A percentile compares a stretch with the other conserved stretches of the same genome.
Evolutionary conservation across 139 green algal species (phyloP).

Genomic region (Astrephomene gubernaculifera): DNA sequence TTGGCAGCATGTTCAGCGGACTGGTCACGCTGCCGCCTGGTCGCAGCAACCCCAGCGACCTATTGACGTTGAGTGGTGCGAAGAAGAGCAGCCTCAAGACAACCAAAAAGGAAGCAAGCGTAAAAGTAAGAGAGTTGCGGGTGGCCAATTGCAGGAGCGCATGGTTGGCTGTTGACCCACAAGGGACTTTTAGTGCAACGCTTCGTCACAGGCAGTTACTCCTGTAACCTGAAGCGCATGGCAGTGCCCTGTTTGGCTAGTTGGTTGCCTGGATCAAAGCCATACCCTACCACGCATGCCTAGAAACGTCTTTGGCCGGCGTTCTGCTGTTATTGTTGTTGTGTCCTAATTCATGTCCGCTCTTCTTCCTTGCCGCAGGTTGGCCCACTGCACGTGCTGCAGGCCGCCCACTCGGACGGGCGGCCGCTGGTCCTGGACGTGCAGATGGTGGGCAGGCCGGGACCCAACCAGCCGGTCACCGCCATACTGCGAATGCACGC

Average conservation of each 20-base stretch:
- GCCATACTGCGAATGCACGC: conserved; percentile 17
- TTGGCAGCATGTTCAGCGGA: background rate
- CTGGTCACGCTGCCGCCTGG: conserved; percentile 13
- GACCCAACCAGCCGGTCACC: background rate
- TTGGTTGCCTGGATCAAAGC: background rate
- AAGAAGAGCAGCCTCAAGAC: conserved; percentile 48
- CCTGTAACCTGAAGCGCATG: background rate
- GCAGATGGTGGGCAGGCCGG: conserved; percentile 21
- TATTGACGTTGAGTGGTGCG: conserved; percentile 1
- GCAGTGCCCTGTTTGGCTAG: background rate
- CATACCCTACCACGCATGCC: background rate
- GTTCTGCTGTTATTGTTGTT: background rate
- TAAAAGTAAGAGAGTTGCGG: background rate
- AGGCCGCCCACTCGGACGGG: conserved; percentile 8
- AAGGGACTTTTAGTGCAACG: background rate
- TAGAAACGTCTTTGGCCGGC: background rate
- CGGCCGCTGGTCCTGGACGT: conserved; percentile 2
- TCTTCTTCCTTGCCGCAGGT: no score
- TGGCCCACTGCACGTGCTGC: conserved; percentile 8
- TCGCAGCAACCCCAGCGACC: background rate
- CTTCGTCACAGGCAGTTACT: background rate
- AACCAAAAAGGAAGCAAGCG: background rate
- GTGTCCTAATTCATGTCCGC: background rate
- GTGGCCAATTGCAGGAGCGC: background rate
- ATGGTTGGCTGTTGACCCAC: background rate